Conservation (phyloP, 106 monocot species). For the Dendrobium huoshanense region DNA sequence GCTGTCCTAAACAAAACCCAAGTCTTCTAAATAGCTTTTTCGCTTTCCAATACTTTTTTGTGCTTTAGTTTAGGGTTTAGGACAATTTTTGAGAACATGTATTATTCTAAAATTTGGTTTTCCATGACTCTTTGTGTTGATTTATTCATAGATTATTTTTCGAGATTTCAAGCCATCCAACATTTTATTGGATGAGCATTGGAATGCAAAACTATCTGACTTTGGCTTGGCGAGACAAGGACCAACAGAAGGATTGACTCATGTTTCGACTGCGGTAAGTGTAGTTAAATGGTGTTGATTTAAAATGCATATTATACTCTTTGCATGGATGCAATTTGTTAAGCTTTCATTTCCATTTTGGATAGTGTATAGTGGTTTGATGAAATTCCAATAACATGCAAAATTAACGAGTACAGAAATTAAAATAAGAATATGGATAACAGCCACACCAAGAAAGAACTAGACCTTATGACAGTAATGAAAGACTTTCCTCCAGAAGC, state of each 20-base stretch:
- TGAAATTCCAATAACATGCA: no score
- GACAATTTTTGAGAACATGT: not conserved
- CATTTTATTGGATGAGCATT: conserved; percentile 50
- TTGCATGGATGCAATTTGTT: no score
- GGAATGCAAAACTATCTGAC: conserved; percentile 60
- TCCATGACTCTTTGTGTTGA: not conserved
- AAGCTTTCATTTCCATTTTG: no score
- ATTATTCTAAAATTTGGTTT: not conserved
- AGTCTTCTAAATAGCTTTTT: not conserved
- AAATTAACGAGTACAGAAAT: no score
- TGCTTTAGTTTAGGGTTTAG: not conserved
- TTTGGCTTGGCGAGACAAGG: conserved; percentile 64
- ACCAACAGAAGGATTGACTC: conserved; percentile 43
- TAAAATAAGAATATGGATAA: no score
- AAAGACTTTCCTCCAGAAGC: no score
- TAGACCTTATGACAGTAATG: no score
- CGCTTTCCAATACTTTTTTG: not conserved
- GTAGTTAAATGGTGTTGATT: not conserved
- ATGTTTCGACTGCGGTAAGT: conserved; percentile 52
- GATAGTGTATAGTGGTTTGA: not conserved
- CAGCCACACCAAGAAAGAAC: no score
- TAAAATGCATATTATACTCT: no score
- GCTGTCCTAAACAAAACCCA: not conserved
- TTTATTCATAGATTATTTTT: conserved; percentile 36
- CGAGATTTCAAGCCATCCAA: conserved; percentile 58